These are phyloP conservation scores for Phialophora chinensis DNA, from an alignment of 2,329 filamentous ascomycete genomes.

Conservation along the genomic window DNA sequence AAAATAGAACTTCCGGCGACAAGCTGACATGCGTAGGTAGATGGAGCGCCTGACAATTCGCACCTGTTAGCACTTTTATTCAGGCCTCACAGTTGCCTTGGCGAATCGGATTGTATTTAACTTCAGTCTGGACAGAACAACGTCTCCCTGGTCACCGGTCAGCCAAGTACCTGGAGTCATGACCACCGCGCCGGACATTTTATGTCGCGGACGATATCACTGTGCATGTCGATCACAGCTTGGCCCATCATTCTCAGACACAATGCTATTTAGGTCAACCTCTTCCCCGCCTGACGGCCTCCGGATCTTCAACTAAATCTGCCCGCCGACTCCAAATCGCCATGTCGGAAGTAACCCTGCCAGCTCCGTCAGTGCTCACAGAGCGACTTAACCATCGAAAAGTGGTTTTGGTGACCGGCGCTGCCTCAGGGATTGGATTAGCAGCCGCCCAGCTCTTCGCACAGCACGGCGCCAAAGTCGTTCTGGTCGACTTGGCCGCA, in stretches of 20 bases:
- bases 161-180: background rate
- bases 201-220: background rate
- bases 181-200: background rate
- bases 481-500: conserved; percentile 12
- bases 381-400: conserved; percentile 1
- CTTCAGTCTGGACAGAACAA: background rate
- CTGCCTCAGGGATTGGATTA: conserved; percentile 12
- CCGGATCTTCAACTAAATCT: background rate
- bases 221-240: background rate
- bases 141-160: background rate
- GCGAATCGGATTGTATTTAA: background rate
- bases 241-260: background rate
- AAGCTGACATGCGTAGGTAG: background rate
- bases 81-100: background rate
- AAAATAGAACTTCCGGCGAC: background rate
- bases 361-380: background rate
- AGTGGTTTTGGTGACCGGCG: conserved; percentile 13
- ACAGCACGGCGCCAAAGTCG: conserved; percentile 19
- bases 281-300: background rate
- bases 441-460: conserved; percentile 16
- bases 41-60: background rate
- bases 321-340: background rate
- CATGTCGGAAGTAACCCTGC: conserved; percentile 8
- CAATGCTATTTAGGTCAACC: conserved; percentile 1
- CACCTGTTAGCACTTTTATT: background rate